Conservation (phyloP, 495 filamentous ascomycete species). For the Aspergillus egyptiacus region DNA sequence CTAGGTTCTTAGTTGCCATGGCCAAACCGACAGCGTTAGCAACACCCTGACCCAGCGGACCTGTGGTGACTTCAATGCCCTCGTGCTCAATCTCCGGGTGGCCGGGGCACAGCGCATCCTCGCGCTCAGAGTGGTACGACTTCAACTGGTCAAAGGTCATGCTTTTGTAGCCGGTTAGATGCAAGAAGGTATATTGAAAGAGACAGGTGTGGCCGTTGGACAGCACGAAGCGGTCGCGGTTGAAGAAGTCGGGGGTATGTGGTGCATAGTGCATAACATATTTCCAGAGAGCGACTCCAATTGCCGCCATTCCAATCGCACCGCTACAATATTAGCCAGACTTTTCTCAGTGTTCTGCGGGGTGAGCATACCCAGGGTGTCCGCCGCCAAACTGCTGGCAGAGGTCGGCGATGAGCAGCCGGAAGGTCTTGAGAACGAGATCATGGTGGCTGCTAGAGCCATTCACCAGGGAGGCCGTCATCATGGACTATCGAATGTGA, state of each 20-base stretch:
- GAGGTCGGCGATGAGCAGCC: conserved; percentile 52
- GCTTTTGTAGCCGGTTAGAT: conserved; percentile 51
- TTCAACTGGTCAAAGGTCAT: conserved; percentile 57
- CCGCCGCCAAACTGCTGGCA: conserved; percentile 55
- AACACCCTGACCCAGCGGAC: conserved; percentile 55
- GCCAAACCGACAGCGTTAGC: conserved; percentile 56
- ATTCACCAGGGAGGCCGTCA: conserved; percentile 18
- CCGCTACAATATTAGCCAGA: conserved; percentile 24
- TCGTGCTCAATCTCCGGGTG: conserved; percentile 58
- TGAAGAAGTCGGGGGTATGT: conserved; percentile 42
- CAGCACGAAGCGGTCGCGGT: conserved; percentile 49
- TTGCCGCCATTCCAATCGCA: conserved; percentile 53
- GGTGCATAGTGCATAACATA: conserved; percentile 49
- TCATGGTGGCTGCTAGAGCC: conserved; percentile 34
- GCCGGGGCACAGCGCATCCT: conserved; percentile 49
- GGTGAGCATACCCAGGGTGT: conserved; percentile 45
- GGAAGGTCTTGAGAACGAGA: conserved; percentile 45
- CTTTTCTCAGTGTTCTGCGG: not conserved
- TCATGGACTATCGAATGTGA: conserved; percentile 11
- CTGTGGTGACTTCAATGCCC: conserved; percentile 58
- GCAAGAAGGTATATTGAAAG: conserved; percentile 54
- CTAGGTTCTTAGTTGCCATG: conserved; percentile 53
- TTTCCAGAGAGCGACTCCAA: conserved; percentile 47
- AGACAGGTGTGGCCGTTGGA: conserved; percentile 57
- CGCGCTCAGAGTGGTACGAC: conserved; percentile 50